Evolutionary conservation across 2,329 filamentous ascomycete species (phyloP), one percentile per base, ranked within the genome.

Genomic region (Grosmannia huntii): DNA sequence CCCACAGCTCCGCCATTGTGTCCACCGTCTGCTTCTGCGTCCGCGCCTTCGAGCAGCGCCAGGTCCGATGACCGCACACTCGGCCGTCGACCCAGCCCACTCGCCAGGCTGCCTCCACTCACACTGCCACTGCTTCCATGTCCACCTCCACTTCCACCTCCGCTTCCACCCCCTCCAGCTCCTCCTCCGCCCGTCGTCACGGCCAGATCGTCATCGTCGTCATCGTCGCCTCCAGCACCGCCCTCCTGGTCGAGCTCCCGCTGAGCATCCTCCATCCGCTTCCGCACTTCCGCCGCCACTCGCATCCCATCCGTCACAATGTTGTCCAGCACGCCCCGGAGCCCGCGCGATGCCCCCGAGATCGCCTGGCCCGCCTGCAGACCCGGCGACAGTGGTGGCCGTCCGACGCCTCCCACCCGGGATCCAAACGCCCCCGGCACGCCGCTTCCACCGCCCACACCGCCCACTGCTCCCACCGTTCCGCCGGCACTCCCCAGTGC

Each of bases 301-400:
- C 92, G 86, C 85, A 97, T 96, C 49, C 94, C 94, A 68, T 99
- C 94, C 1, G 88, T 95, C 63, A 97, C 94, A 66, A 99, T 97
- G 66, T 95, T 96, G 73, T 99, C 94, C 46, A 99, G 76, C 60
- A 99, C 94, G 23, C 94, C 94, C 49, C 94, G 82, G 1, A 99
- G 79, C 25, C 94, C 90, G 63, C 91, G 87, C 56, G 78, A 52
- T 77, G 83, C 38, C 81, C 77, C 66, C 85, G 77, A 53, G 5
- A 60, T 33, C 12, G 56, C 60, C 41, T 59, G 57, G 23, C 59
- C 61, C 3, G 55, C 28, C 25, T 50, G 60, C 27, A 60, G 36
- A 48, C 11, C 59, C 83, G 25, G 79, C 80, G 0, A 78, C 78
- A 7, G 71, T 64, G 41, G 41, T n/a, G n/a, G 67, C 66, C 36